A percentile compares a stretch with the other conserved stretches of the same genome.
Evolutionary conservation across 805 yeast species (phyloP).

Genomic region (Barnettozyma populi): DNA sequence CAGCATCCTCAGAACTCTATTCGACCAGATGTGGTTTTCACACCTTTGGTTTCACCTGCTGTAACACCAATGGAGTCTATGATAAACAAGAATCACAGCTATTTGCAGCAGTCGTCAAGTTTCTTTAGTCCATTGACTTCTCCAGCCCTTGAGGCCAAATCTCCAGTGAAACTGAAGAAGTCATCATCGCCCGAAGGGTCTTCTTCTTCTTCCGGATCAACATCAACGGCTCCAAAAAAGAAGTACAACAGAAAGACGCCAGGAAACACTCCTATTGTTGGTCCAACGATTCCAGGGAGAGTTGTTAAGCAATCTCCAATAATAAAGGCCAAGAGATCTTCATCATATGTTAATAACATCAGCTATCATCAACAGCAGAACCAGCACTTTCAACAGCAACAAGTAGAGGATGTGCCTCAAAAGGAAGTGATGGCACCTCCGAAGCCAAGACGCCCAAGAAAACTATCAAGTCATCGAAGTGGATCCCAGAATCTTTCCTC

Average conservation of each 20-base stretch:
- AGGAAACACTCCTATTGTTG: constrained; percentile 33
- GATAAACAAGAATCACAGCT: constrained; percentile 11
- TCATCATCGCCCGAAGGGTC: constrained; percentile 22
- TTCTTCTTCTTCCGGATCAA: constrained; percentile 4
- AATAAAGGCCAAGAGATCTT: constrained; percentile 27
- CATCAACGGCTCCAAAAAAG: constrained; percentile 14
- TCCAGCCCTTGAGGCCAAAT: constrained; percentile 53
- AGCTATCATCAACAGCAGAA: constrained; percentile 16
- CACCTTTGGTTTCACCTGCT: constrained; percentile 75
- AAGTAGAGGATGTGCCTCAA: background rate
- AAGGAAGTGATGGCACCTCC: constrained; percentile 21
- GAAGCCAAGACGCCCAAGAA: constrained; percentile 21
- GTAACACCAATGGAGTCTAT: constrained; percentile 52
- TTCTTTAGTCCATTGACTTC: constrained; percentile 53
- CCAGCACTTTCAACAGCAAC: constrained; percentile 10
- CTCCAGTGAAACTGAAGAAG: constrained; percentile 22
- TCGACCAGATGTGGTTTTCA: constrained; percentile 58
- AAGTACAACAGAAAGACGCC: constrained; percentile 35
- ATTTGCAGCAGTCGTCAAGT: constrained; percentile 10
- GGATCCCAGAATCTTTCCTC: constrained; percentile 2
- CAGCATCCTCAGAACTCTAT: constrained; percentile 23
- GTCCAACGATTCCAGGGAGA: constrained; percentile 30
- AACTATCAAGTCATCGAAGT: constrained; percentile 3
- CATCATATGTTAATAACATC: constrained; percentile 15
- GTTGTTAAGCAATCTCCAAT: constrained; percentile 35